Percentiles rank a stretch among this genome's conserved stretches.
Evolutionary conservation across 371 early-diverging fungal species (phyloP).

Genomic region (Ordospora colligata): DNA sequence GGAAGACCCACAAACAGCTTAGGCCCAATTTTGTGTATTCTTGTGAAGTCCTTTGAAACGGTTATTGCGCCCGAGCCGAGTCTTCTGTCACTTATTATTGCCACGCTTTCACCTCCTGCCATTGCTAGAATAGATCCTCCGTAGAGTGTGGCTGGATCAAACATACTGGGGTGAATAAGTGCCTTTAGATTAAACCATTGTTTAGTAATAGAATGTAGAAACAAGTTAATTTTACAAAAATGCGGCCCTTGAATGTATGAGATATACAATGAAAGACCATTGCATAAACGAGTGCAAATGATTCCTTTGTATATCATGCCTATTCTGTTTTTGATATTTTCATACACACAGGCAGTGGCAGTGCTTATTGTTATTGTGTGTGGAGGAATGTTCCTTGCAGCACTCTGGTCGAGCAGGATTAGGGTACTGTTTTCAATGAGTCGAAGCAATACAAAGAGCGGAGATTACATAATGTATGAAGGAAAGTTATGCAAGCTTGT

Average conservation of each 20-base stretch:
- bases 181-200: background rate
- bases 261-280: slow-evolving; percentile 7
- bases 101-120: slow-evolving; percentile 91
- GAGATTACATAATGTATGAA: slow-evolving; percentile 14
- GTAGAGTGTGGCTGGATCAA: slow-evolving; percentile 56
- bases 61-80: slow-evolving; percentile 82
- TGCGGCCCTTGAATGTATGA: background rate
- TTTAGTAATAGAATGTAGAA: too few relatives aligned
- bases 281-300: background rate
- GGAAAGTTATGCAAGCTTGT: background rate
- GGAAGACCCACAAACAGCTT: slow-evolving; percentile 78
- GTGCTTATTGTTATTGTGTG: slow-evolving; percentile 14
- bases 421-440: slow-evolving; percentile 27
- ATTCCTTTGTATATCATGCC: slow-evolving; percentile 19
- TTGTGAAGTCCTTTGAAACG: slow-evolving; percentile 77
- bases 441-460: background rate
- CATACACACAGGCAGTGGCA: slow-evolving; percentile 9
- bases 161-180: slow-evolving; percentile 36
- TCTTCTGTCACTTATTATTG: slow-evolving; percentile 79
- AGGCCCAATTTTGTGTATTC: slow-evolving; percentile 76
- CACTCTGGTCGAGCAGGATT: slow-evolving; percentile 40
- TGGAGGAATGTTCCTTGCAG: slow-evolving; percentile 36
- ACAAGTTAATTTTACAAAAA: background rate
- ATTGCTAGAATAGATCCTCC: slow-evolving; percentile 81
- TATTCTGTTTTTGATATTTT: background rate